These are phyloP conservation scores for Exophiala sp. DNA, from an alignment of 2,329 filamentous ascomycete genomes.

Conservation along the genomic window DNA sequence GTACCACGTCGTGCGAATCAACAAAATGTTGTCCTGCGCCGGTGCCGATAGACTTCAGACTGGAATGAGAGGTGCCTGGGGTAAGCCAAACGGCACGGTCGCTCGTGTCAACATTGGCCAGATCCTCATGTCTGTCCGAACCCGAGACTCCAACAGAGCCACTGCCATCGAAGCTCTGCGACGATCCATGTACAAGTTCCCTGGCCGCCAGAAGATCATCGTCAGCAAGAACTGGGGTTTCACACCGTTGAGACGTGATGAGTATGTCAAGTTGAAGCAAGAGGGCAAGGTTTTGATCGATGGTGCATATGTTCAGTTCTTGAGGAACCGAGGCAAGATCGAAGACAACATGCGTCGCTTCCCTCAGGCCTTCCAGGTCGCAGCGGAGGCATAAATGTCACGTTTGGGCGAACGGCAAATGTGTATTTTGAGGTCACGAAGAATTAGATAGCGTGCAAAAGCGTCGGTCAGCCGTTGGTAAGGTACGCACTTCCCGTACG, in stretches of 20 bases:
- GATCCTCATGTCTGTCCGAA: conserved; percentile 95
- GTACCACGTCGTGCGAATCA: conserved; percentile 99
- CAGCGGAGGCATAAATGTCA: conserved; percentile 40
- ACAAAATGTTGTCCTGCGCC: conserved; percentile 99
- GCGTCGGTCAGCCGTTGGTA: background rate
- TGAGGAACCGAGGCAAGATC: conserved; percentile 84
- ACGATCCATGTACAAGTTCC: conserved; percentile 99
- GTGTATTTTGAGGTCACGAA: conserved; percentile 8
- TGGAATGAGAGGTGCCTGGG: conserved; percentile 99
- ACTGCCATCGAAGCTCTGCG: conserved; percentile 97
- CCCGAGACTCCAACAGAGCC: conserved; percentile 87
- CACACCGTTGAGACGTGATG: conserved; percentile 94
- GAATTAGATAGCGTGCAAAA: conserved; percentile 9
- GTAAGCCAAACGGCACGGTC: conserved; percentile 97
- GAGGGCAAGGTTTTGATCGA: conserved; percentile 91
- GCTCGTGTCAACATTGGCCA: conserved; percentile 99
- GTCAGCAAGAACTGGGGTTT: conserved; percentile 99
- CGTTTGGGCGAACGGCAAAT: conserved; percentile 1
- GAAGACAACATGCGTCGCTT: conserved; percentile 86
- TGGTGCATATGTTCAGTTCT: conserved; percentile 99
- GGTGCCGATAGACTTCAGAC: conserved; percentile 99
- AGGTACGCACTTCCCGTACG: background rate
- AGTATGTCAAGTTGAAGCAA: conserved; percentile 94
- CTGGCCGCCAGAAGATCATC: conserved; percentile 99
- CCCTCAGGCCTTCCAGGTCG: conserved; percentile 69